These are phyloP conservation scores for Microcyclospora pomicola DNA, from an alignment of 2,329 filamentous ascomycete species.

Conservation along the genomic window DNA sequence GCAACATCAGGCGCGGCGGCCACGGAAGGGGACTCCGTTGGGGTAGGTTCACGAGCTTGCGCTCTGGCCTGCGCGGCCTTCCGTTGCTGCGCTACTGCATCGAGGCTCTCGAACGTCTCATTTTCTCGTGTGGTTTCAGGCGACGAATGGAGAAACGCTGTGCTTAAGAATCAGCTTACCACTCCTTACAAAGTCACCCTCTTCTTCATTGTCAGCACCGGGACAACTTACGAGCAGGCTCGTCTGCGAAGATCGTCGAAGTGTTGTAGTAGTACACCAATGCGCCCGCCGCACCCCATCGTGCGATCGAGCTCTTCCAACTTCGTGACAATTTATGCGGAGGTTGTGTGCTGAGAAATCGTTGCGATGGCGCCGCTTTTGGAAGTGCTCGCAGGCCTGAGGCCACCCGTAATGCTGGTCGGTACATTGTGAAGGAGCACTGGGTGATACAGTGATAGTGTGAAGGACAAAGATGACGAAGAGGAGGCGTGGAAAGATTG, in stretches of 20 bases:
- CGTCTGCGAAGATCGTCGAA: slow-evolving; percentile 67
- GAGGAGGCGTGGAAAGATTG: slow-evolving; percentile 1
- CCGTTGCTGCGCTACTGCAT: slow-evolving; percentile 30
- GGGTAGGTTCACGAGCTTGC: slow-evolving; percentile 11
- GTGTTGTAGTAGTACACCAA: slow-evolving; percentile 93
- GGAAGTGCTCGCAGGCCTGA: slow-evolving; percentile 20
- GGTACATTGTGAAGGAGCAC: slow-evolving; percentile 34
- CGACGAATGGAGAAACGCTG: slow-evolving; percentile 19
- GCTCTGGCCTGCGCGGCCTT: slow-evolving; percentile 21
- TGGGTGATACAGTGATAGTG: background rate
- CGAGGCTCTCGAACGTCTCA: slow-evolving; percentile 31
- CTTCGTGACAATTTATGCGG: slow-evolving; percentile 55
- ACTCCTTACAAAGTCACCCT: background rate
- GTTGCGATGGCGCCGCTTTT: slow-evolving; percentile 22
- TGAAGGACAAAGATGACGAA: slow-evolving; percentile 2
- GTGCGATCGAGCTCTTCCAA: slow-evolving; percentile 63
- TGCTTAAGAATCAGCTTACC: slow-evolving; percentile 8
- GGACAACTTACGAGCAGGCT: slow-evolving; percentile 51
- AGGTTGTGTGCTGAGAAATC: slow-evolving; percentile 45
- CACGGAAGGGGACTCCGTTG: slow-evolving; percentile 5
- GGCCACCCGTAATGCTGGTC: slow-evolving; percentile 34
- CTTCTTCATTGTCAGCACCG: background rate
- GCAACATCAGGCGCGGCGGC: slow-evolving; percentile 13
- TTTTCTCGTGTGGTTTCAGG: slow-evolving; percentile 28
- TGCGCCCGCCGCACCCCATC: slow-evolving; percentile 63